Base-by-base conservation (phyloP, 164 flowering plant genomes). In the Magnolia officinalis region DNA sequence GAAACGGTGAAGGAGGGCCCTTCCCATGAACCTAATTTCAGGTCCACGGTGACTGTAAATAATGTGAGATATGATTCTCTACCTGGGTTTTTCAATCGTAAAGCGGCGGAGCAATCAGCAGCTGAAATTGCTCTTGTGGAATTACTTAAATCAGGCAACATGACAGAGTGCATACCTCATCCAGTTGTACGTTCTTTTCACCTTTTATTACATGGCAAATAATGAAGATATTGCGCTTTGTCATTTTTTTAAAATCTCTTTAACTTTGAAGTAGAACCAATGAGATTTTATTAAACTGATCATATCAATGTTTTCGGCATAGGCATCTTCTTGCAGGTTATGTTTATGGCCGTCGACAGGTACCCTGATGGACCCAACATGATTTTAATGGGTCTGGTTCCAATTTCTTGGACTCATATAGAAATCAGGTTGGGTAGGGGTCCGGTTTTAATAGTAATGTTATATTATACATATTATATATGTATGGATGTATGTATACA, bases 31-130 rank as follows among this genome's bases (percentile, higher is more conserved):
- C 98, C 93, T 68, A 74, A 67, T 63, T 92, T 96, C 75, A 86
- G 86, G 78, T 90, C 97, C 2, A 85, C 90, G 0, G 98, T 94
- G 72, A 84, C 85, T 65, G 90, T 94, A 8, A 85, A 90, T 73
- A 82, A 88, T 83, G 85, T 79, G 37, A 85, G 87, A 75, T 94
- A 93, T 82, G 88, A 91, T 77, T 96, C 99, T 63, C 83, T 96
- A 61, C 90, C 91, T n/a, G 97, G 95, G 45, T 96, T 96, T 83
- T 86, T 68, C 71, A 96, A 89, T 85, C 92, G 98, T n/a, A 96
- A 94, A 81, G 94, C 93, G 1, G 98, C 98, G 19, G 99, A 96
- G 80, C 99, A 96, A 78, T 96, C 98, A 70, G 98, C 99, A 74
- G 98, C 99, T 64, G 98, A 96, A 86, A 86, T 96, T 78, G 98